These are phyloP conservation scores for Leptomonas seymouri DNA, from an alignment of 208 protist genomes.

Conservation along the genomic window DNA sequence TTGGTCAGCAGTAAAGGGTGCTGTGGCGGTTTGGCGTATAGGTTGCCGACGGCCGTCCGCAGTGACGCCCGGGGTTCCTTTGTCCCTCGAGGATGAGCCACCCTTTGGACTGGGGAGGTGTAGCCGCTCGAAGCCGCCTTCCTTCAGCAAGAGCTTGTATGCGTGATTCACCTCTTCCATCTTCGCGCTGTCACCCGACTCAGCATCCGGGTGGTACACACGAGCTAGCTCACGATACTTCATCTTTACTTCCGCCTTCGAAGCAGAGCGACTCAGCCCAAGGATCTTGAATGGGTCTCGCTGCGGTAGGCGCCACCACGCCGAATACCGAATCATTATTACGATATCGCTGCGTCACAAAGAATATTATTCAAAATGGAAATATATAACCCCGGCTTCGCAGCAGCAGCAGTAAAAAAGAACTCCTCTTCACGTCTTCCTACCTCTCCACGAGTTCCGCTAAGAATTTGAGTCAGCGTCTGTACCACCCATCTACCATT, in stretches of 20 bases:
- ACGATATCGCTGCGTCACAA: too few species aligned
- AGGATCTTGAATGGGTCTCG: conserved; percentile 77
- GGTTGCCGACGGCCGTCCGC: conserved; percentile 27
- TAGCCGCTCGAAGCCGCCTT: conserved; percentile 79
- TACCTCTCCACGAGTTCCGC: too few species aligned
- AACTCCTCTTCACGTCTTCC: too few species aligned
- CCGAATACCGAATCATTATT: conserved; percentile 12
- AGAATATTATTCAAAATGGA: too few species aligned
- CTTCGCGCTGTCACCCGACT: conserved; percentile 57
- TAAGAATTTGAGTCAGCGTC: too few species aligned
- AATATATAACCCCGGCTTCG: too few species aligned
- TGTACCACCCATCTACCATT: too few species aligned
- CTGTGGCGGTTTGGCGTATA: conserved; percentile 6
- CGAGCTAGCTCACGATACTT: conserved; percentile 84
- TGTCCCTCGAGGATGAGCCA: background rate
- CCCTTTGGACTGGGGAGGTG: conserved; percentile 32
- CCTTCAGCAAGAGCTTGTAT: conserved; percentile 86
- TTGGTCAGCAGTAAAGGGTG: conserved; percentile 48
- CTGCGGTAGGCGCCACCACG: conserved; percentile 18
- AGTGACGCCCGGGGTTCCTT: conserved; percentile 21
- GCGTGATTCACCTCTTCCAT: conserved; percentile 89
- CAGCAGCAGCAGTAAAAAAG: too few species aligned
- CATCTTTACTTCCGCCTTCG: conserved; percentile 83
- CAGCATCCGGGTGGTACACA: conserved; percentile 81
- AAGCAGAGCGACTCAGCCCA: conserved; percentile 61